Evolutionary conservation across 441 rosid genomes (phyloP).

Genomic region (Populus trichocarpa): DNA sequence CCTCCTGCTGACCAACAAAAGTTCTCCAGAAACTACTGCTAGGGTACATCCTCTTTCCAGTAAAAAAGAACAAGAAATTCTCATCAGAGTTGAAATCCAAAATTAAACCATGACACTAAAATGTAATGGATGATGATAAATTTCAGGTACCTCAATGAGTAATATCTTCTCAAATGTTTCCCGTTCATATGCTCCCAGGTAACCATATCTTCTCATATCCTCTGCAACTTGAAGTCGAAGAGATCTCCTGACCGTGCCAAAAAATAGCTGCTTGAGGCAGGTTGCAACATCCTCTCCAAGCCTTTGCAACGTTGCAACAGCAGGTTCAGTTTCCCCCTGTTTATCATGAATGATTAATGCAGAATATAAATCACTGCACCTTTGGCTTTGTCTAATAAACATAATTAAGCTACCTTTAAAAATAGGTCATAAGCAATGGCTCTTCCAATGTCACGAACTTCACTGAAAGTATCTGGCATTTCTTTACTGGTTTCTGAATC

Average conservation of each 20-base stretch:
- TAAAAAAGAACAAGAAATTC: constrained; percentile 26
- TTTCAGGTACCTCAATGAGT: constrained; percentile 73
- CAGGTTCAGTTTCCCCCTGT: constrained; percentile 94
- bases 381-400: constrained; percentile 21
- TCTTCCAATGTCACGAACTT: constrained; percentile 92
- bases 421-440: constrained; percentile 96
- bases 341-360: constrained; percentile 36
- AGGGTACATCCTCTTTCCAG: constrained; percentile 92
- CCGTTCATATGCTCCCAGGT: constrained; percentile 72
- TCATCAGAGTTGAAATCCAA: constrained; percentile 21
- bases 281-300: constrained; percentile 94
- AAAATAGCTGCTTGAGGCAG: constrained; percentile 87
- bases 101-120: constrained; percentile 22
- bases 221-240: constrained; percentile 78
- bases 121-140: constrained; percentile 8
- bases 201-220: constrained; percentile 72
- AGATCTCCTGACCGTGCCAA: constrained; percentile 90
- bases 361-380: constrained; percentile 17
- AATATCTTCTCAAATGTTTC: constrained; percentile 75
- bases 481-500: constrained; percentile 52
- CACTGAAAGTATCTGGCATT: constrained; percentile 79
- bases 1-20: constrained; percentile 58
- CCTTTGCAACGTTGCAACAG: constrained; percentile 83
- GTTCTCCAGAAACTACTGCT: constrained; percentile 94
- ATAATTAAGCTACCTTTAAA: constrained; percentile 66